phyloP scores from a whole-genome alignment of 345 rosid genomes.

The Geranium brycei region DNA sequence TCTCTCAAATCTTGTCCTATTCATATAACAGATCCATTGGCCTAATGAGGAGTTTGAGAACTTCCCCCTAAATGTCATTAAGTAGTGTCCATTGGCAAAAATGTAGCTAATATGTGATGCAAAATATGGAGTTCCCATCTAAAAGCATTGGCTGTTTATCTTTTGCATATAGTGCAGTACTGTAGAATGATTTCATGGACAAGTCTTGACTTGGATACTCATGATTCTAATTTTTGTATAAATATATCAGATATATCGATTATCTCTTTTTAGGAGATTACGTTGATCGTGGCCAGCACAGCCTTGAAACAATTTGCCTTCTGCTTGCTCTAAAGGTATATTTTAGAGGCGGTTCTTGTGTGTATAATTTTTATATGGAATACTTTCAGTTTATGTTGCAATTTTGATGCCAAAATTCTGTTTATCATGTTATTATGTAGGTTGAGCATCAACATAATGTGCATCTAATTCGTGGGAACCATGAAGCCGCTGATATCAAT shows the following conservation, averaged over 20 bases:
- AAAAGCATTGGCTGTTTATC: too few relatives aligned
- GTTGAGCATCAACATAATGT: slow-evolving; percentile 83
- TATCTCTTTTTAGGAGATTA: slow-evolving; percentile 98
- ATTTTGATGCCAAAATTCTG: slow-evolving; percentile 12
- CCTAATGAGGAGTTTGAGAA: too few relatives aligned
- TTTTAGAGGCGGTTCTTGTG: slow-evolving; percentile 1
- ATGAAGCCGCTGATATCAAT: slow-evolving; percentile 98
- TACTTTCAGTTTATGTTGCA: slow-evolving; percentile 7
- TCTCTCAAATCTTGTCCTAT: too few relatives aligned
- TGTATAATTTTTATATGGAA: slow-evolving; percentile 6
- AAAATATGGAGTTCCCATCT: too few relatives aligned
- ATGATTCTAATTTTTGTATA: slow-evolving; percentile 9
- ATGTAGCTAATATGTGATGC: too few relatives aligned
- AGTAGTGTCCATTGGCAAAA: too few relatives aligned
- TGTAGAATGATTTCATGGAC: background rate
- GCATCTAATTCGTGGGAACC: slow-evolving; percentile 94
- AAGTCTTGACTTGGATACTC: background rate
- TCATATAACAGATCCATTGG: too few relatives aligned
- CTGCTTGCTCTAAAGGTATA: slow-evolving; percentile 92
- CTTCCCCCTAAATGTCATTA: too few relatives aligned
- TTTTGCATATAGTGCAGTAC: too few relatives aligned
- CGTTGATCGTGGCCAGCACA: slow-evolving; percentile 98
- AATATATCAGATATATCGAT: slow-evolving; percentile 73
- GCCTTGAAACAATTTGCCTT: slow-evolving; percentile 86
- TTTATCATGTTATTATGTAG: slow-evolving; percentile 28